Percentiles rank a stretch among this genome's conserved stretches.
Evolutionary conservation across 1,284 basidiomycete genomes (phyloP).

Genomic region (Gomphus bonarii): DNA sequence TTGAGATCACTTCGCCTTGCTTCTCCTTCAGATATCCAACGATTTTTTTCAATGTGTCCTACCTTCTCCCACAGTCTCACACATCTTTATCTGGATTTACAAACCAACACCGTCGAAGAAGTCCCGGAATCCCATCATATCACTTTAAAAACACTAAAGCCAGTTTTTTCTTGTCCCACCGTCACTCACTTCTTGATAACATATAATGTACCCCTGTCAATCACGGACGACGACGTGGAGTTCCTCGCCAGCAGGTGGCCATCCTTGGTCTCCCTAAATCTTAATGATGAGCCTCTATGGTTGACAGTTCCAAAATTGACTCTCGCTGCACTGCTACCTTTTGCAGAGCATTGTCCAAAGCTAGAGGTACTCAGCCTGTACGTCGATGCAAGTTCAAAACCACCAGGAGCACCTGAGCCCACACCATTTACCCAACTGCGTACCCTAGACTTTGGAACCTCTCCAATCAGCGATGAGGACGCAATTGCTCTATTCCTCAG

Average conservation of each 20-base stretch:
- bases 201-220: slow-evolving; percentile 38
- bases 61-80: slow-evolving; percentile 36
- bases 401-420: background rate
- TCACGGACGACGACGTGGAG: slow-evolving; percentile 37
- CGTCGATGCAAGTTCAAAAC: slow-evolving; percentile 24
- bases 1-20: slow-evolving; percentile 36
- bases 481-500: background rate
- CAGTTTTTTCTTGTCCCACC: slow-evolving; percentile 34
- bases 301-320: slow-evolving; percentile 30
- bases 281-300: slow-evolving; percentile 41
- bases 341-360: slow-evolving; percentile 43
- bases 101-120: slow-evolving; percentile 14
- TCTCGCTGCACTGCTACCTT: slow-evolving; percentile 37
- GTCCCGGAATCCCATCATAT: slow-evolving; percentile 24
- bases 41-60: slow-evolving; percentile 33
- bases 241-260: slow-evolving; percentile 39
- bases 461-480: background rate
- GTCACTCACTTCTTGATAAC: slow-evolving; percentile 37
- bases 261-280: slow-evolving; percentile 31
- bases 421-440: background rate
- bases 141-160: slow-evolving; percentile 35
- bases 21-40: slow-evolving; percentile 27
- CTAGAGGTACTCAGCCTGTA: slow-evolving; percentile 41
- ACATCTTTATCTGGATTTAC: slow-evolving; percentile 26
- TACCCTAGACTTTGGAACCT: background rate